These are phyloP conservation scores for Aureobasidium sp. DNA, from an alignment of 2,329 filamentous ascomycete genomes.

Conservation along the genomic window DNA sequence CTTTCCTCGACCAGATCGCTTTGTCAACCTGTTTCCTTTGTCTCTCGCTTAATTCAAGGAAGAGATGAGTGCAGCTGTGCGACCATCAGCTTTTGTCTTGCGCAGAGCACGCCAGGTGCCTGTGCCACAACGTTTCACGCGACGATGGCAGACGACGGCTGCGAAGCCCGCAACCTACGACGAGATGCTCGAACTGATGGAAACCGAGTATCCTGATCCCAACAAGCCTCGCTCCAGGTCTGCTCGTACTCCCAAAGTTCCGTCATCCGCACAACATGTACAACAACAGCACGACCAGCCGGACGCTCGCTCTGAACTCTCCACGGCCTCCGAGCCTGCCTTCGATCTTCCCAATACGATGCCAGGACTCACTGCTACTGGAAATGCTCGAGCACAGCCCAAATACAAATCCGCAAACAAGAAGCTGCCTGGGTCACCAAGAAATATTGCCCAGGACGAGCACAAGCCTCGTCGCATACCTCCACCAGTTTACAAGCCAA, in stretches of 20 bases:
- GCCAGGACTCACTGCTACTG: background rate
- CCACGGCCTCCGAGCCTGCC: background rate
- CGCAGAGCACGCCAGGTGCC: background rate
- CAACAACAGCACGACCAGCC: background rate
- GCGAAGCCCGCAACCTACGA: background rate
- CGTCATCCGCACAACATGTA: background rate
- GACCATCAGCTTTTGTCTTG: background rate
- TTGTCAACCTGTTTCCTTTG: background rate
- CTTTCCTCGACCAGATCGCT: background rate
- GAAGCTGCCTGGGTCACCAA: background rate
- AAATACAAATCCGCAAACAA: background rate
- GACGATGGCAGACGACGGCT: background rate
- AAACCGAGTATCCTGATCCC: background rate
- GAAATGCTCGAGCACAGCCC: background rate
- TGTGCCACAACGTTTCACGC: background rate
- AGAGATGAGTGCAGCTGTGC: background rate
- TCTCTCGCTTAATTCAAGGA: background rate
- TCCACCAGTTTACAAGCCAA: background rate
- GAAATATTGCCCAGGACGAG: background rate
- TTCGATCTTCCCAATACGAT: background rate
- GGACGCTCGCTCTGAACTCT: background rate
- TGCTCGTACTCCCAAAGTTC: background rate
- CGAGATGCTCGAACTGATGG: background rate
- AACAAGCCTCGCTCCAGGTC: background rate
- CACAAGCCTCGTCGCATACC: background rate